phyloP scores from a whole-genome alignment of 2,329 filamentous ascomycete species.

The Aspergillus phoenicis region DNA sequence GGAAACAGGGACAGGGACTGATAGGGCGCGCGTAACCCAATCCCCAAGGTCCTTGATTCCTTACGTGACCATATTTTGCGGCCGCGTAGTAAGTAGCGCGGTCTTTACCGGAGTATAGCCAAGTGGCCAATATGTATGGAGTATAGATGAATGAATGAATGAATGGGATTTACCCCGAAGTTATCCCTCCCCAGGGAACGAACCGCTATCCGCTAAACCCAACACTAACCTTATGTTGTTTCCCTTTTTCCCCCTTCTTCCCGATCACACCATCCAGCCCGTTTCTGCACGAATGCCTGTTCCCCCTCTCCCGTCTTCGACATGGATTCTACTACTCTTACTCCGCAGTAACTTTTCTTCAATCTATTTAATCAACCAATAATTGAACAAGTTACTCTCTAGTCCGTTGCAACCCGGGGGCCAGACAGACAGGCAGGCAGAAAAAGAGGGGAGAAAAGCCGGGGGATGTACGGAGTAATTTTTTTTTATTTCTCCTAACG shows the following conservation, averaged over 20 bases:
- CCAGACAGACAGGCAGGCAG: background rate
- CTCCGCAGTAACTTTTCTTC: background rate
- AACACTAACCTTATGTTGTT: constrained; percentile 5
- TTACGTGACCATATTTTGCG: background rate
- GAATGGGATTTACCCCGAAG: background rate
- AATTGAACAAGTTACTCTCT: background rate
- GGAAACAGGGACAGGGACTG: background rate
- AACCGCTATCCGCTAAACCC: background rate
- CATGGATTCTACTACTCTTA: background rate
- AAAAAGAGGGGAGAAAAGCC: background rate
- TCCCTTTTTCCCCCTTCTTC: background rate
- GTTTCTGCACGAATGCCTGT: background rate
- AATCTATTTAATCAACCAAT: background rate
- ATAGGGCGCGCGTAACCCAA: background rate
- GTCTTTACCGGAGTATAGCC: too few relatives aligned
- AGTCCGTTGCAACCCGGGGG: too few relatives aligned
- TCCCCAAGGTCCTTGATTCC: background rate
- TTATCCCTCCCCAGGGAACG: constrained; percentile 1
- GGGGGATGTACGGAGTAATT: too few relatives aligned
- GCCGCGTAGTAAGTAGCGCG: too few relatives aligned
- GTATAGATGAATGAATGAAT: too few relatives aligned
- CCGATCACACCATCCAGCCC: constrained; percentile 1
- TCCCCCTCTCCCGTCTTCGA: background rate
- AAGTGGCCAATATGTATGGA: too few relatives aligned
- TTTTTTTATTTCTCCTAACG: background rate